Evolutionary conservation across 2,329 filamentous ascomycete species (phyloP), one percentile per base, ranked within the genome.

Genomic region (Dactylellina leptospora): DNA sequence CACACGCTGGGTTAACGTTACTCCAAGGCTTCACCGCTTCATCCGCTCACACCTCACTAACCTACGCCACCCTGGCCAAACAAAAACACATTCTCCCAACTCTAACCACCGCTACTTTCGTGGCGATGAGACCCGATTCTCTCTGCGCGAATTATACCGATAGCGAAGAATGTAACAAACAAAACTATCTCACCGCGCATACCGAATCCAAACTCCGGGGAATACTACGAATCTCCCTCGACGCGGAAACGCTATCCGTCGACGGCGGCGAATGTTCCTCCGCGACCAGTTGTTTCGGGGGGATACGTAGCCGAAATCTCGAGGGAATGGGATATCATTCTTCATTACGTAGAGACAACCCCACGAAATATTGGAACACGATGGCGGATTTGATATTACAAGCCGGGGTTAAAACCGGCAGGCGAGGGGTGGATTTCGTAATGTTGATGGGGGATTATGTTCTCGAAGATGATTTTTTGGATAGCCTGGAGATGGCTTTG

Each of bases 241-340:
- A 61, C 33, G 30, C 44, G n/a, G 45, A 51, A 20, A 61, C 45
- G 11, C 36, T 61, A n/a, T 23, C 23, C 45, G 42, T 61, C 30
- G 45, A 50, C 45, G 36, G 33, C 22, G 58, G 22, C 8, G 83
- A 33, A 6, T 61, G 58, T 42, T 23, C 45, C 10, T 61, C 58
- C 13, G 58, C 58, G 1, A 23, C 30, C 8, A 11, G 1, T 5
- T 61, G 58, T 27, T 38, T 61, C 30, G 58, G 58, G n/a, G 30
- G n/a, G 3, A 23, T 18, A 9, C 20, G 22, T 13, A 36, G 30
- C 58, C 6, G 30, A 13, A 44, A 61, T 42, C 22, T 51, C 6
- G n/a, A 40, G 13, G 58, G 44, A 22, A 38, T 61, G 30, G 58
- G 58, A 16, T 61, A 22, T 33, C 20, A 40, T 18, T 38, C 40